phyloP scores from a whole-genome alignment of 306 rosid genomes.

The Ceratonia siliqua region DNA sequence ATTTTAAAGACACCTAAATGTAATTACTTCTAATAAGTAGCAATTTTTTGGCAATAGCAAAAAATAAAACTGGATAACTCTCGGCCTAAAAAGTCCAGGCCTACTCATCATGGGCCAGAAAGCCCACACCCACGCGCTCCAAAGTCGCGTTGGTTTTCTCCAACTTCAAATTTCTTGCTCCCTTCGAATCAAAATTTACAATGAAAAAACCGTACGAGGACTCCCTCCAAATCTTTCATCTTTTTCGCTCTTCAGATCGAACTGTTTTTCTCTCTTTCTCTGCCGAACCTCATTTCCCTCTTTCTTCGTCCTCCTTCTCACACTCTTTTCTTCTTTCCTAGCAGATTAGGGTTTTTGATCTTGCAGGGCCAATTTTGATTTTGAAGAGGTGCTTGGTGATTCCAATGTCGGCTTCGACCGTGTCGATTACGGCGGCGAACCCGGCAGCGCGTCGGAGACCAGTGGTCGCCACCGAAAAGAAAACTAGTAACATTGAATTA shows the following conservation, averaged over 20 bases:
- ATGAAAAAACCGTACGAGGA: neutral
- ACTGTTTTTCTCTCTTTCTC: neutral
- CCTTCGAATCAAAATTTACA: conserved; percentile 2
- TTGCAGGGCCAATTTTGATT: neutral
- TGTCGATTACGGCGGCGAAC: conserved; percentile 83
- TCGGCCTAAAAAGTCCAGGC: neutral
- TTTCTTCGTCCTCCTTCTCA: conserved; percentile 1
- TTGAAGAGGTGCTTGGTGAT: conserved; percentile 10
- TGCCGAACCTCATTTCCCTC: too few species aligned
- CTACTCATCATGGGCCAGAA: neutral
- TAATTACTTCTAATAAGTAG: too few species aligned
- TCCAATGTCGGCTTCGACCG: conserved; percentile 91
- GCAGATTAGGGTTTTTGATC: conserved; percentile 24
- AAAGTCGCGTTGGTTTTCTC: neutral
- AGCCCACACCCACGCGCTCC: neutral
- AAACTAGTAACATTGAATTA: conserved; percentile 55
- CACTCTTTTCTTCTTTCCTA: conserved; percentile 9
- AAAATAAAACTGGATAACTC: too few species aligned
- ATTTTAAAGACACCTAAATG: too few species aligned
- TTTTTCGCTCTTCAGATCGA: neutral
- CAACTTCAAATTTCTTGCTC: neutral
- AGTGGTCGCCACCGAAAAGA: conserved; percentile 55
- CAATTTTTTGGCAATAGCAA: too few species aligned
- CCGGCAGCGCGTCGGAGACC: conserved; percentile 80
- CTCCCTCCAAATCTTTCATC: conserved; percentile 11